phyloP scores from a whole-genome alignment of 345 rosid genomes.

The Salix koriyanagi region DNA sequence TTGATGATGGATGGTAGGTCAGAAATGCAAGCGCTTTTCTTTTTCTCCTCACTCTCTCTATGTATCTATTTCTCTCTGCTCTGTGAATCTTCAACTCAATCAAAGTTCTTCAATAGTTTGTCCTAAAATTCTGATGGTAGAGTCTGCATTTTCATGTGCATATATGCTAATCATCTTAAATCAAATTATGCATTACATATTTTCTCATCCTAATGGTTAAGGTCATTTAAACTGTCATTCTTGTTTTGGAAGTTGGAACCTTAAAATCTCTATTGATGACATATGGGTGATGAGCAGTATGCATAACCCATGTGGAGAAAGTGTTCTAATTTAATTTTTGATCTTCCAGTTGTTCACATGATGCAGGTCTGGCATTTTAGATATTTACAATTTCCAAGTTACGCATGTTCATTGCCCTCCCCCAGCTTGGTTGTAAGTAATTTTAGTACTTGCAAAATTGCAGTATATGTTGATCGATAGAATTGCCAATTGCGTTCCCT shows the following conservation, averaged over 20 bases:
- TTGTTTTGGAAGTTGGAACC: not conserved
- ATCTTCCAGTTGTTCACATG: not conserved
- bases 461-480: not conserved
- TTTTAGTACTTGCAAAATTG: conserved; percentile 1
- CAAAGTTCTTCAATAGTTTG: not conserved
- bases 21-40: not conserved
- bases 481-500: not conserved
- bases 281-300: not conserved
- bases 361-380: conserved; percentile 87
- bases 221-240: not conserved
- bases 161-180: no score
- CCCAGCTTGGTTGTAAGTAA: conserved; percentile 93
- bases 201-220: not conserved
- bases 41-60: not conserved
- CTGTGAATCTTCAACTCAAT: not conserved
- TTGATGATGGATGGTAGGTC: conserved; percentile 90
- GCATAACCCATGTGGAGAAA: not conserved
- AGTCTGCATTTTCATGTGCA: not conserved
- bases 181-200: no score
- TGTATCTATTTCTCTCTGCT: not conserved
- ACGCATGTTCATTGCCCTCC: conserved; percentile 98
- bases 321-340: not conserved
- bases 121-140: not conserved
- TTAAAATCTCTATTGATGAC: not conserved
- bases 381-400: conserved; percentile 53